Evolutionary conservation across 2,329 filamentous ascomycete species (phyloP), one percentile per base, ranked within the genome.

Genomic region (Fusarium begoniae): DNA sequence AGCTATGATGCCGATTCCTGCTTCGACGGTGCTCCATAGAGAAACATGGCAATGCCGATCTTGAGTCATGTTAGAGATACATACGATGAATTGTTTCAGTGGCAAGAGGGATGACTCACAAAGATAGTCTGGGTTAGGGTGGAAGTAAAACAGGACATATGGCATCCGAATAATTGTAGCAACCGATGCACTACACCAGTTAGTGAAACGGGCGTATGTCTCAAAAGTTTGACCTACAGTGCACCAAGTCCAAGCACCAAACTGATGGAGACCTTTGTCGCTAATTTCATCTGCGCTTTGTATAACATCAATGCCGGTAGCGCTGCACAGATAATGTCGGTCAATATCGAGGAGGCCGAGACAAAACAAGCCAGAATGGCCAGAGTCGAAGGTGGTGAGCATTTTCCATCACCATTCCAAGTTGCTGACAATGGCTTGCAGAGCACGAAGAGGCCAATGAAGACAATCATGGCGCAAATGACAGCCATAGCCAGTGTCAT

Each of bases 161-260:
- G 66, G 66, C 35, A 69, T 35, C 10, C 66, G 51, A n/a, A 44
- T 45, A 3, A 68, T 69, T 3, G 66, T 68, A 4, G 66, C 63
- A 32, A 68, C 41, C 4, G 63, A 68, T 7, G 66, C 66, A 40
- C 66, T 69, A 9, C 10, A 8, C 13, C 3, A 18, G 8, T 41
- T 13, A 69, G 41, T 22, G 3, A 32, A 32, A 32, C 13, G 2
- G 4, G 3, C 13, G 8, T 20, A 15, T 8, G n/a, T 3, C 26
- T 3, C 17, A 14, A 3, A 8, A 18, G 9, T 18, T 15, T 14
- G 3, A 38, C 70, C 37, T 60, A 74, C 72, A 74, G 28, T 17
- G 68, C 51, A 43, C 70, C 72, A 1, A 75, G 44, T 0, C 68
- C 62, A 8, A 75, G 68, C n/a, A 75, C 63, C 2, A 74, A 4